Base-by-base conservation (phyloP, 2,329 filamentous ascomycete genomes). In the Ophiosphaerella herpotricha region DNA sequence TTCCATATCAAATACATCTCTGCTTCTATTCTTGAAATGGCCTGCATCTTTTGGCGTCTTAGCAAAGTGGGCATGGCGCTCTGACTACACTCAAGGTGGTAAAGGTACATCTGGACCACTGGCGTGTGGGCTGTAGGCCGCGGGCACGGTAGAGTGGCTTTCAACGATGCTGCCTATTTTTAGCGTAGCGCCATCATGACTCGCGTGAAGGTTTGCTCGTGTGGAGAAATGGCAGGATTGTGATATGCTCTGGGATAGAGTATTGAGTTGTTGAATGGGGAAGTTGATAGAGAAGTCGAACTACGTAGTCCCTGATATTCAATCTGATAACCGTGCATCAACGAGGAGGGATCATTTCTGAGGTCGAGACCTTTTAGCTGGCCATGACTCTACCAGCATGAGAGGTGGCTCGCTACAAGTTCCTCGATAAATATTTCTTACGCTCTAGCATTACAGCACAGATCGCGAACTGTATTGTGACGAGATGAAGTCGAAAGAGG, bases 121-220 rank as follows among this genome's bases (percentile, higher is more conserved):
- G 21, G 35, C 11, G 8, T 44, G 42, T 26, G 21, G 21, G 4
- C 16, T 24, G n/a, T 8, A 23, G 18, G 16, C n/a, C 12, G 13
- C 21, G n/a, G 21, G 18, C 18, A 21, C 18, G 8, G 13, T 23
- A 5, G 24, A 24, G 32, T 26, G 21, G 33, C 23, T 40, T 40
- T 40, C 38, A 23, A 35, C 32, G 33, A 39, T n/a, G 35, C 9
- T 21, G 24, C 46, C 53, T 56, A 58, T 56, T 58, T 58, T 56
- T 58, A 58, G 55, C 33, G 16, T 14, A 16, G 24, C 35, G 16
- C 32, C 37, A 45, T 39, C 34, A 47, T 39, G 39, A 43, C 44
- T 45, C 49, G 55, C 50, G 43, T 48, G 13, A 13, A 26, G 21
- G 13, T 23, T 26, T 12, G 26, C 11, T 29, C 26, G 26, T 29